Conservation (phyloP, 1,284 basidiomycete genomes). For the Abortiporus biennis region DNA sequence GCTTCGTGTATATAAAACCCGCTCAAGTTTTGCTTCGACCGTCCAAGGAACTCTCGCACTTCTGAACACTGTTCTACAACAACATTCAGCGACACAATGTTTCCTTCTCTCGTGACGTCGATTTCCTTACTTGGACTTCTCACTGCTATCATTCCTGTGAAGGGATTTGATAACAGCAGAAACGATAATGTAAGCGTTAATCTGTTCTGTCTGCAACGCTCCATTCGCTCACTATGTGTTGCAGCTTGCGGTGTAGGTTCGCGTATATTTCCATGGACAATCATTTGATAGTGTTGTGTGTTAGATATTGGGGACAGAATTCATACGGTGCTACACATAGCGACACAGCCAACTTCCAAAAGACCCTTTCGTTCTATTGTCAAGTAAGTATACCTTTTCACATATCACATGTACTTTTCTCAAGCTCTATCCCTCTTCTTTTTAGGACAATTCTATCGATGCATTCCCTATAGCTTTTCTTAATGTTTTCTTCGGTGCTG, state of each 20-base stretch:
- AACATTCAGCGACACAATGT: too few species aligned
- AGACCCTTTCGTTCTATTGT: constrained; percentile 44
- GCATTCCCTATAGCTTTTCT: constrained; percentile 57
- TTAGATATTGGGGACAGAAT: constrained; percentile 43
- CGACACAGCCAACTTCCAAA: constrained; percentile 42
- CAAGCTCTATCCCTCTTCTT: neutral
- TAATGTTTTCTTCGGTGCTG: constrained; percentile 47
- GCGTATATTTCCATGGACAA: neutral
- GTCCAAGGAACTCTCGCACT: too few species aligned
- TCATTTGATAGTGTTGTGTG: neutral
- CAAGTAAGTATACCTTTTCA: constrained; percentile 24
- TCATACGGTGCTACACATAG: constrained; percentile 49
- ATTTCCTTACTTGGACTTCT: too few species aligned
- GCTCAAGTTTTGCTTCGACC: too few species aligned
- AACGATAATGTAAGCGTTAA: constrained; percentile 26
- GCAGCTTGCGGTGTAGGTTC: constrained; percentile 6
- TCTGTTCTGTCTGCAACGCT: constrained; percentile 1
- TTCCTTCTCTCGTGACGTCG: too few species aligned
- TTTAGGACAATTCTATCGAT: constrained; percentile 43
- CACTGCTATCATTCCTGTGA: too few species aligned
- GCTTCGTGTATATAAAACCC: too few species aligned
- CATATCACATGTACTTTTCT: neutral
- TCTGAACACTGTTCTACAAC: too few species aligned
- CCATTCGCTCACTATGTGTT: neutral
- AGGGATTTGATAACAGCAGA: constrained; percentile 20